Evolutionary conservation across 2,329 filamentous ascomycete genomes (phyloP), one percentile per base, ranked within the genome.

Genomic region (Beauveria bassiana): DNA sequence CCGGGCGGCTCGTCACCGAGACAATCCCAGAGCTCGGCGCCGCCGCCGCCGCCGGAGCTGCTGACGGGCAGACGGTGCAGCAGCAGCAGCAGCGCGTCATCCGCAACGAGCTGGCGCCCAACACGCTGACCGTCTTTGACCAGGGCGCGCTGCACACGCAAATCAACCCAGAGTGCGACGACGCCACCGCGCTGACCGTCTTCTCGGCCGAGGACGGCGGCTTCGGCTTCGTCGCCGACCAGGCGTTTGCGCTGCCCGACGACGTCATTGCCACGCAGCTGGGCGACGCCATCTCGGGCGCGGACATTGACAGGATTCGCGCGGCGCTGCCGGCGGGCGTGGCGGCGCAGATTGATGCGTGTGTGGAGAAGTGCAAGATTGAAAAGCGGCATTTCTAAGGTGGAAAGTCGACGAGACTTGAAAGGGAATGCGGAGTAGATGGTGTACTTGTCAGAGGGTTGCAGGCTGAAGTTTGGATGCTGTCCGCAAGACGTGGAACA

Each of bases 71-170:
- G 26, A 76, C 73, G 22, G 22, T 22, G 22, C 22, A 22, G 22
- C 22, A 22, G 24, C 24, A 26, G 22, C 72, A 69, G 26, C 77
- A 73, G 24, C 73, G 79, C 65, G 75, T 78, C 49, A 79, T 80
- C 60, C 70, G 71, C 66, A 69, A 73, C 62, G 73, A 72, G 56
- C 69, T 84, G 45, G 66, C 66, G 12, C 69, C 73, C 63, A 75
- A 76, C 70, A 76, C 80, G 70, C 79, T 82, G 72, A 81, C 79
- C 3, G 76, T 80, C 53, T 84, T 84, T 72, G 81, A 79, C 66
- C 77, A 79, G 68, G 83, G 82, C 28, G 75, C 77, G 6, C 68
- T 84, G 24, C 83, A 86, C 71, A 80, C 77, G 8, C 79, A 84
- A 68, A 82, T 77, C 70, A 86, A 85, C 73, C 81, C 81, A 1